Base-by-base conservation (phyloP, 164 flowering plant species). In the Kingdonia uniflora region DNA sequence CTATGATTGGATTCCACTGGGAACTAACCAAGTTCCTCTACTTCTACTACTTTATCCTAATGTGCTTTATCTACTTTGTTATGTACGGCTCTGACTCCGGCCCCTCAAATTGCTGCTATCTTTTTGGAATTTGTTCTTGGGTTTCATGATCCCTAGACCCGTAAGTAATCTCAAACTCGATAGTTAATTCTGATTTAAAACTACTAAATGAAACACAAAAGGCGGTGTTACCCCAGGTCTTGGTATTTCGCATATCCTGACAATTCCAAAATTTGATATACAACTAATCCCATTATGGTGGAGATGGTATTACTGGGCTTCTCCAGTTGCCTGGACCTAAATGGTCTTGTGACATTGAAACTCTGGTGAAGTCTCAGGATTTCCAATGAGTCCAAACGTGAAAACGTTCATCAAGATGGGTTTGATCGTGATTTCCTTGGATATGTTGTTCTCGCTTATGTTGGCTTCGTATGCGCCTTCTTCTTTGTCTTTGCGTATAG, bases 1-100 rank as follows among this genome's bases (percentile, higher is more conserved):
- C 77, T 5, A 80, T 80, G 85, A 77, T 76, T 6, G 80, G 80
- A 14, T 77, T 73, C 43, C 71, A 77, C 23, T 75, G 80, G 82
- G 65, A 72, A 1, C 71, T 51, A 5, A 67, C 64, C 1, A 80
- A 80, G 48, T 75, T 75, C 61, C 70, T 77, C 16, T 77, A 80
- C 82, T 71, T 70, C 26, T 19, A 73, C 6, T 80, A 68, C 67
- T 75, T 65, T 69, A 70, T 74, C 76, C 73, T 26, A 69, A 68
- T 68, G 71, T 64, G 82, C 0, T 59, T 80, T 22, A 56, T 74
- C 20, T 76, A 74, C 68, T 80, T 72, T 67, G 78, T 79, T 33
- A 76, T 58, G 65, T 76, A 72, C 19, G 85, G 82, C 74, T 12
- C 25, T 76, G 48, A 75, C 82, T 3, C 85, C 85, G 39, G 75